Percentiles rank a stretch among this genome's conserved stretches.
Evolutionary conservation across 2,329 filamentous ascomycete genomes (phyloP).

Genomic region (Fusarium sacchari): DNA sequence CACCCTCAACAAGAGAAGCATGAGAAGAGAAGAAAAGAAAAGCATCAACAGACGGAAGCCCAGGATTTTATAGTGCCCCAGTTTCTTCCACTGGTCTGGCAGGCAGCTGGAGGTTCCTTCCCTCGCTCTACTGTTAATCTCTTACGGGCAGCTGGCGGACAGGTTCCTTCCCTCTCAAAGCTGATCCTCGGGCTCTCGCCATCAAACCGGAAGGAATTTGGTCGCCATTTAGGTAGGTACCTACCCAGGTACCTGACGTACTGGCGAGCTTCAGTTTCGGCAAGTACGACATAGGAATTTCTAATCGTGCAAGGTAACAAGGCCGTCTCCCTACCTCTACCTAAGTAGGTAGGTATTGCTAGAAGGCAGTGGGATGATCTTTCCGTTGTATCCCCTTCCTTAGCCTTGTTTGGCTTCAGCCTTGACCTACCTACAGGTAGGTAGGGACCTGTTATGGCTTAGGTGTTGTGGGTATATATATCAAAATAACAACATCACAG

Average conservation of each 20-base stretch:
- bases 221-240: background rate
- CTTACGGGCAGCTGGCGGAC: too few relatives aligned
- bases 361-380: background rate
- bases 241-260: background rate
- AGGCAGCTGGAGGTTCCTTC: too few relatives aligned
- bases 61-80: too few relatives aligned
- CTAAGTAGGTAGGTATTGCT: too few relatives aligned
- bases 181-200: too few relatives aligned
- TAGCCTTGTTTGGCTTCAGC: background rate
- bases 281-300: background rate
- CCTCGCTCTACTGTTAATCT: too few relatives aligned
- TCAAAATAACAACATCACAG: background rate
- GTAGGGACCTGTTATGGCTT: background rate
- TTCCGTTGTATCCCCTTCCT: background rate
- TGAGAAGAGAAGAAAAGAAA: background rate
- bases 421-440: background rate
- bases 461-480: background rate
- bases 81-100: too few relatives aligned
- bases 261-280: background rate
- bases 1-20: background rate
- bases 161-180: too few relatives aligned
- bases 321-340: background rate
- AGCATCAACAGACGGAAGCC: too few relatives aligned
- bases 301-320: background rate
- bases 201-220: too few relatives aligned